Percentiles rank a stretch among this genome's conserved stretches.
phyloP scores from a whole-genome alignment of 805 yeast species.

The Ogataea allantospora region DNA sequence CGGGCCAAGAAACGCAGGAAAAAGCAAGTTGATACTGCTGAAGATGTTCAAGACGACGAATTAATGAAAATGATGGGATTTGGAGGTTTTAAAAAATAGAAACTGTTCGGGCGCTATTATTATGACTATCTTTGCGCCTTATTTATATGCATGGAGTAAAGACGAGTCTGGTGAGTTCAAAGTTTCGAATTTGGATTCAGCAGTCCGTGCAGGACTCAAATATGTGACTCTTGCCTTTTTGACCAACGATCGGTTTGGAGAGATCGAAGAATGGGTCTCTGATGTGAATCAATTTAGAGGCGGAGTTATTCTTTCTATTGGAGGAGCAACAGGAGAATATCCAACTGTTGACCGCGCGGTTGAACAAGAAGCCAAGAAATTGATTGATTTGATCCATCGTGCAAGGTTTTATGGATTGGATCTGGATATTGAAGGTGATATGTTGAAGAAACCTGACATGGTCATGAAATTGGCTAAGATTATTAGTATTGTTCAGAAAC shows the following conservation, averaged over 20 bases:
- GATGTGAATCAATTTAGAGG: conserved; percentile 23
- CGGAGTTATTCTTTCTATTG: conserved; percentile 30
- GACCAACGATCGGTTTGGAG: conserved; percentile 25
- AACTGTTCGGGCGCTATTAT: conserved; percentile 5
- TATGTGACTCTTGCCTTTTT: conserved; percentile 30
- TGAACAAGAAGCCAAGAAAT: conserved; percentile 17
- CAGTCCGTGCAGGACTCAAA: conserved; percentile 13
- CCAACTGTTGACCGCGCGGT: conserved; percentile 16
- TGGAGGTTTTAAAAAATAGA: conserved; percentile 18
- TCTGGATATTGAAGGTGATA: conserved; percentile 32
- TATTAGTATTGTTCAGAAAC: conserved; percentile 11
- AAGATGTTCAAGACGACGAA: conserved; percentile 23
- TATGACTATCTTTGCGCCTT: conserved; percentile 32
- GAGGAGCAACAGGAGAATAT: conserved; percentile 32
- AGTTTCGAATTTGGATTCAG: conserved; percentile 19
- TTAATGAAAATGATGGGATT: conserved; percentile 57
- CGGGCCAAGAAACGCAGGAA: conserved; percentile 25
- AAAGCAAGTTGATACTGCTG: conserved; percentile 21
- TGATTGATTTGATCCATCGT: conserved; percentile 16
- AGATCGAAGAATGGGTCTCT: conserved; percentile 26
- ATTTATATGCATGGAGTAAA: conserved; percentile 32
- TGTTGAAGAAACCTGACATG: conserved; percentile 10
- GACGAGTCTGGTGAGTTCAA: conserved; percentile 17
- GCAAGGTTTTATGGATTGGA: conserved; percentile 25
- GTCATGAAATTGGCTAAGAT: conserved; percentile 18